Evolutionary conservation across 1,284 basidiomycete genomes (phyloP).

Genomic region (Puccinia triticina): DNA sequence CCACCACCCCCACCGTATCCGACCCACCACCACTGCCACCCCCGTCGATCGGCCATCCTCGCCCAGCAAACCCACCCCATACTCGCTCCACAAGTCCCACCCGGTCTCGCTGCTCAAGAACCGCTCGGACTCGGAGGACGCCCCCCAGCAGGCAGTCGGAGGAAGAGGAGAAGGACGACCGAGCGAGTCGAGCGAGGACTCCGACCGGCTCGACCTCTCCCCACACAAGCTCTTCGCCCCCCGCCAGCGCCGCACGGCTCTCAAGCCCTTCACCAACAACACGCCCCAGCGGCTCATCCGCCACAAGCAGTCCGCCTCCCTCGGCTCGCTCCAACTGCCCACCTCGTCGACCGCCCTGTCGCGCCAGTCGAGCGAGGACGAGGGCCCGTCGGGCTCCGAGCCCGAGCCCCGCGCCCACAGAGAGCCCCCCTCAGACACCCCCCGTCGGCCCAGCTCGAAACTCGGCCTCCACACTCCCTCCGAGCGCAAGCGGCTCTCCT

Average conservation of each 20-base stretch:
- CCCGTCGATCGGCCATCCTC: neutral
- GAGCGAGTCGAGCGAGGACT: slow-evolving; percentile 34
- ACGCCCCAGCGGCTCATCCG: slow-evolving; percentile 43
- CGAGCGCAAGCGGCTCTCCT: neutral
- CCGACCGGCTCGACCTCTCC: slow-evolving; percentile 6
- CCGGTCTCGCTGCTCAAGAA: neutral
- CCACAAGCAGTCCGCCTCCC: slow-evolving; percentile 46
- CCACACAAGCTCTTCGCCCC: slow-evolving; percentile 10
- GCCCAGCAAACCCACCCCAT: neutral
- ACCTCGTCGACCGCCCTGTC: neutral
- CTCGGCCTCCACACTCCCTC: neutral
- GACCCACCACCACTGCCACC: neutral
- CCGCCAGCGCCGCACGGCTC: neutral
- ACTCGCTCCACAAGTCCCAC: slow-evolving; percentile 27
- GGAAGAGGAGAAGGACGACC: slow-evolving; percentile 2
- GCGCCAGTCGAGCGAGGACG: slow-evolving; percentile 4
- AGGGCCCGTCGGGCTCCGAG: neutral
- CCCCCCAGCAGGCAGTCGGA: neutral
- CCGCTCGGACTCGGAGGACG: neutral
- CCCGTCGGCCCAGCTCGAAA: neutral
- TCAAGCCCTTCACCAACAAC: neutral
- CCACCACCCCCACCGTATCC: slow-evolving; percentile 23
- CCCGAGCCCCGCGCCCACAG: neutral
- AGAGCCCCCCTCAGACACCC: neutral
- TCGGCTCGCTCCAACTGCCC: slow-evolving; percentile 34